These are phyloP conservation scores for Cercospora zeae-maydis DNA, from an alignment of 2,329 filamentous ascomycete species.

Conservation along the genomic window DNA sequence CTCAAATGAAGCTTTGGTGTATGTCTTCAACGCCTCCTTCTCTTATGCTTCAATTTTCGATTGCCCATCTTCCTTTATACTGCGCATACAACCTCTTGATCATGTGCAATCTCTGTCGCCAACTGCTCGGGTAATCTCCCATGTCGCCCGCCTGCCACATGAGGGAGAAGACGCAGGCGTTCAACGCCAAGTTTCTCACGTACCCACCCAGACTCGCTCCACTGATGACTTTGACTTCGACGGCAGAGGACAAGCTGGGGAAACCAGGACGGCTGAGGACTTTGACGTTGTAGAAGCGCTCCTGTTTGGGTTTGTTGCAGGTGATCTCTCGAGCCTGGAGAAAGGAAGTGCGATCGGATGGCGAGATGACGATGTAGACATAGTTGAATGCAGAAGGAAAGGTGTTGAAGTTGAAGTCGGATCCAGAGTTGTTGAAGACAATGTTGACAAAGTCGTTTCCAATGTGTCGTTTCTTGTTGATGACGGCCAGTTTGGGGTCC, in stretches of 20 bases:
- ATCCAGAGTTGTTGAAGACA: slow-evolving; percentile 93
- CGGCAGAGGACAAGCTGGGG: slow-evolving; percentile 85
- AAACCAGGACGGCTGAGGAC: slow-evolving; percentile 85
- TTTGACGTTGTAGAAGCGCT: slow-evolving; percentile 79
- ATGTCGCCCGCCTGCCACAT: slow-evolving; percentile 68
- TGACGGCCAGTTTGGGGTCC: slow-evolving; percentile 56
- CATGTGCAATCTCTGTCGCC: slow-evolving; percentile 80
- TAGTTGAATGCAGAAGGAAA: slow-evolving; percentile 96
- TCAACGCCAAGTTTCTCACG: slow-evolving; percentile 82
- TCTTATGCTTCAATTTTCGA: background rate
- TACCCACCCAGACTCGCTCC: slow-evolving; percentile 78
- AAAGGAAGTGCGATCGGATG: slow-evolving; percentile 75
- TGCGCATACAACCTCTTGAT: slow-evolving; percentile 78
- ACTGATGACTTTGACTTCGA: slow-evolving; percentile 83
- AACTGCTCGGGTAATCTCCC: slow-evolving; percentile 68
- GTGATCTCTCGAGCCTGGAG: slow-evolving; percentile 55
- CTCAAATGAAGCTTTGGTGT: background rate
- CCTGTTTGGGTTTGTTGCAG: slow-evolving; percentile 37
- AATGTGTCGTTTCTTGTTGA: slow-evolving; percentile 85
- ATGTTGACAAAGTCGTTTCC: slow-evolving; percentile 98
- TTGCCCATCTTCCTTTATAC: slow-evolving; percentile 20
- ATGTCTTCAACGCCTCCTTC: background rate
- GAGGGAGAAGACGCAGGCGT: slow-evolving; percentile 86
- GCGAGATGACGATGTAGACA: slow-evolving; percentile 93
- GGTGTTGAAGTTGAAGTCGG: slow-evolving; percentile 79